Percentiles rank a stretch among this genome's conserved stretches.
These are phyloP conservation scores for Solanum pennellii DNA, from an alignment of 257 asterid species.

Conservation along the genomic window DNA sequence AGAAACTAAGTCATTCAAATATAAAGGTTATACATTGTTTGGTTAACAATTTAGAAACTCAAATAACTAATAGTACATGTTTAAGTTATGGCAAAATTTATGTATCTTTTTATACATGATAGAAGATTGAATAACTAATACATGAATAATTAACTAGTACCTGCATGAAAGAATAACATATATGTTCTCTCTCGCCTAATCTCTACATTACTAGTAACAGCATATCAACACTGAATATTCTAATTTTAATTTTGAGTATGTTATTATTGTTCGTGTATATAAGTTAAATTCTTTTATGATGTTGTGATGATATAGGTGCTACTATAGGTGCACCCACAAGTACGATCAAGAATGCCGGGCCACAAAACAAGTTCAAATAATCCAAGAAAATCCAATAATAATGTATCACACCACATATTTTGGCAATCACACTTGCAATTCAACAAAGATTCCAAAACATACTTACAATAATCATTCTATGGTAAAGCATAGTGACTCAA, in stretches of 20 bases:
- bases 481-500: not conserved
- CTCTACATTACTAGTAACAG: not conserved
- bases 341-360: slow-evolving; percentile 55
- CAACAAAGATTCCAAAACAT: not conserved
- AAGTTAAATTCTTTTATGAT: not conserved
- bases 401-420: slow-evolving; percentile 48
- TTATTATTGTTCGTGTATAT: not conserved
- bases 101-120: not conserved
- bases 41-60: not conserved
- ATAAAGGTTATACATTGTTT: too few species aligned
- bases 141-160: not conserved
- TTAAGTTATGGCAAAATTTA: too few species aligned
- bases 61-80: too few species aligned
- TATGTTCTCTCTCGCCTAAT: not conserved
- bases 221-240: not conserved
- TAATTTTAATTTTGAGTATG: not conserved
- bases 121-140: not conserved
- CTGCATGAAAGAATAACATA: too few species aligned
- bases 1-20: too few species aligned
- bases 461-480: slow-evolving; percentile 2
- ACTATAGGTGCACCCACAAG: slow-evolving; percentile 68
- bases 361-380: slow-evolving; percentile 50
- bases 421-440: slow-evolving; percentile 45
- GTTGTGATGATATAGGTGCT: slow-evolving; percentile 40
- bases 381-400: slow-evolving; percentile 9